These are phyloP conservation scores for Pythium volutum DNA, from an alignment of 352 stramenopile genomes.

Conservation along the genomic window DNA sequence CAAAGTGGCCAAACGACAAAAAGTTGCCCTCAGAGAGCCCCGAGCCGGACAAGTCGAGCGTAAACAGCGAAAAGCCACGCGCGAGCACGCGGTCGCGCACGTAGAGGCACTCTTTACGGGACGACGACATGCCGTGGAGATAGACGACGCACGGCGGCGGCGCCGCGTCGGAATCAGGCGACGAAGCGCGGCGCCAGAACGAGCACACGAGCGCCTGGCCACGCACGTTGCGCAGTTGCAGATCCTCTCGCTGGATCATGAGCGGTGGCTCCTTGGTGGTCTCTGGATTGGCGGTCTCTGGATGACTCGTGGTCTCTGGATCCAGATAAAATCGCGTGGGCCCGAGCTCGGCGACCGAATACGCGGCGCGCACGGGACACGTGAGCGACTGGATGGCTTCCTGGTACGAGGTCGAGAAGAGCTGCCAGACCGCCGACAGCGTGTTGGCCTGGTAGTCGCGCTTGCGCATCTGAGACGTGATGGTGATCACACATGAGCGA, in stretches of 20 bases:
- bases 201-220: conserved; percentile 62
- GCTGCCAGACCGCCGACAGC: conserved; percentile 59
- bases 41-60: conserved; percentile 70
- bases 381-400: conserved; percentile 73
- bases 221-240: conserved; percentile 49
- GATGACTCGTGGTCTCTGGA: background rate
- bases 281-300: background rate
- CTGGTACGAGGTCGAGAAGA: conserved; percentile 73
- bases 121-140: conserved; percentile 78
- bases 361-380: conserved; percentile 52
- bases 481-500: background rate
- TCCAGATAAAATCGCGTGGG: conserved; percentile 23
- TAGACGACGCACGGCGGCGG: conserved; percentile 62
- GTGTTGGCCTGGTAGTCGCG: conserved; percentile 50
- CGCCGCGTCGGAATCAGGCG: background rate
- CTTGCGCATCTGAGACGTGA: conserved; percentile 50
- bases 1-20: conserved; percentile 69
- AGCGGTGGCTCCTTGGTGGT: background rate
- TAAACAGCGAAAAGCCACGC: conserved; percentile 64
- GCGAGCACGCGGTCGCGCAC: conserved; percentile 48
- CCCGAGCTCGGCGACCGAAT: conserved; percentile 55
- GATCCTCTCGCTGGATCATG: conserved; percentile 49
- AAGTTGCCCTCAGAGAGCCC: conserved; percentile 60
- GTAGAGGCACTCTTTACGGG: conserved; percentile 73
- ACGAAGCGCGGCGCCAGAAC: conserved; percentile 50